Conservation (phyloP, 495 filamentous ascomycete genomes). For the Amorphotheca resinae region DNA sequence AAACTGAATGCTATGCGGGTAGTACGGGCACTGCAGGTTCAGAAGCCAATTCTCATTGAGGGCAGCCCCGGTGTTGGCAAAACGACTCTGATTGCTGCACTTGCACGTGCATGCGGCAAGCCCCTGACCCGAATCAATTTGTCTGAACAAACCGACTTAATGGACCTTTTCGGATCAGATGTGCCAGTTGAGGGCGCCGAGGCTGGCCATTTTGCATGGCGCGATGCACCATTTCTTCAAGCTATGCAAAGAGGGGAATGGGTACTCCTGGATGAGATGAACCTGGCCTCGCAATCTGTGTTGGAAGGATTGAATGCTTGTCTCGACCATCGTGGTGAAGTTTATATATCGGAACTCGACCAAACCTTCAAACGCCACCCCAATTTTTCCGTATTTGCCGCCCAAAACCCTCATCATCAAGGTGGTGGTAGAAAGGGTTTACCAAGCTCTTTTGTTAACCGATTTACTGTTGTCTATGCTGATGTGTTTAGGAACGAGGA, state of each 20-base stretch:
- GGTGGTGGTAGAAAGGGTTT: conserved; percentile 92
- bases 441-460: conserved; percentile 91
- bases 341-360: conserved; percentile 89
- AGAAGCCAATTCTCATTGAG: conserved; percentile 86
- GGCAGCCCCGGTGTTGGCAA: conserved; percentile 96
- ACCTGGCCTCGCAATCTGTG: conserved; percentile 91
- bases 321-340: conserved; percentile 91
- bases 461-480: conserved; percentile 94
- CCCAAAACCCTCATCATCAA: conserved; percentile 96
- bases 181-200: conserved; percentile 83
- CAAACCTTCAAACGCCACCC: conserved; percentile 84
- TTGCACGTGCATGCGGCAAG: conserved; percentile 65
- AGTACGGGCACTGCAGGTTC: conserved; percentile 74
- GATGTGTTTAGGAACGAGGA: conserved; percentile 76
- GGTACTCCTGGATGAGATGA: conserved; percentile 98
- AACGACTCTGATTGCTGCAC: conserved; percentile 77
- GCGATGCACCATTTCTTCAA: conserved; percentile 86
- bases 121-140: conserved; percentile 88
- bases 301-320: conserved; percentile 96
- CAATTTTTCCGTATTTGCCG: conserved; percentile 84
- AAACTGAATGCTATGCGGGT: conserved; percentile 82
- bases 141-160: conserved; percentile 93
- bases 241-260: conserved; percentile 95
- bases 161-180: conserved; percentile 96
- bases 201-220: conserved; percentile 83